Conservation (phyloP, 2,329 filamentous ascomycete species). For the Fusarium sp. region DNA sequence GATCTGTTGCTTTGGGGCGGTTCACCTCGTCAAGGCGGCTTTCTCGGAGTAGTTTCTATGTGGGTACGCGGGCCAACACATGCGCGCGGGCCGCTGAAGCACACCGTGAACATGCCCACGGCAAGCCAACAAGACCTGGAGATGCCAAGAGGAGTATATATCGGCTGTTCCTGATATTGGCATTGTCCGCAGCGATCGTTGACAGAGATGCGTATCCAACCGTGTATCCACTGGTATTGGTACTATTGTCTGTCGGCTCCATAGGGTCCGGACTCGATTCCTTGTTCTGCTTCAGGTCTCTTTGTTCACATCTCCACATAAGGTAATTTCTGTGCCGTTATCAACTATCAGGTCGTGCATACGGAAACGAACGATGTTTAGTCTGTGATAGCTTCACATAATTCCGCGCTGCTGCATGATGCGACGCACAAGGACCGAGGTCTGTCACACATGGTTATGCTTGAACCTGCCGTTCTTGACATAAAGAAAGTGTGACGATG, state of each 20-base stretch:
- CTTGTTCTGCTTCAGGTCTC: slow-evolving; percentile 22
- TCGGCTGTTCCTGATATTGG: slow-evolving; percentile 43
- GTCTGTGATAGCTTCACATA: slow-evolving; percentile 34
- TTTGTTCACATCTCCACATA: slow-evolving; percentile 34
- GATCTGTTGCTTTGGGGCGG: slow-evolving; percentile 15
- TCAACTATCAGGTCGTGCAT: slow-evolving; percentile 26
- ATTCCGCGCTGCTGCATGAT: slow-evolving; percentile 43
- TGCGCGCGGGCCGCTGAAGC: slow-evolving; percentile 43
- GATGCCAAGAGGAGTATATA: slow-evolving; percentile 17
- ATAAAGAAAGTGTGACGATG: slow-evolving; percentile 28
- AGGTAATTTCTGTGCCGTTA: slow-evolving; percentile 20
- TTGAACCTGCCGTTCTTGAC: slow-evolving; percentile 37
- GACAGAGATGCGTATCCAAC: slow-evolving; percentile 31
- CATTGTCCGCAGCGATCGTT: slow-evolving; percentile 31
- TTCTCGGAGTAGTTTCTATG: slow-evolving; percentile 32
- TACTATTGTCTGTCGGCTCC: slow-evolving; percentile 36
- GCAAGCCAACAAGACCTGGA: slow-evolving; percentile 40
- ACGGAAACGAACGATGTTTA: slow-evolving; percentile 34
- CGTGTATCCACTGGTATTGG: slow-evolving; percentile 28
- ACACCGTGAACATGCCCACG: slow-evolving; percentile 35
- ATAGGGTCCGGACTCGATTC: slow-evolving; percentile 26
- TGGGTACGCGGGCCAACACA: slow-evolving; percentile 40
- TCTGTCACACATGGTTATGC: slow-evolving; percentile 43
- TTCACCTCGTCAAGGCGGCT: slow-evolving; percentile 20
- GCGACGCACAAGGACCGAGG: slow-evolving; percentile 40